Evolutionary conservation across 1,284 basidiomycete genomes (phyloP).

Genomic region (Papiliotrema fonsecae): DNA sequence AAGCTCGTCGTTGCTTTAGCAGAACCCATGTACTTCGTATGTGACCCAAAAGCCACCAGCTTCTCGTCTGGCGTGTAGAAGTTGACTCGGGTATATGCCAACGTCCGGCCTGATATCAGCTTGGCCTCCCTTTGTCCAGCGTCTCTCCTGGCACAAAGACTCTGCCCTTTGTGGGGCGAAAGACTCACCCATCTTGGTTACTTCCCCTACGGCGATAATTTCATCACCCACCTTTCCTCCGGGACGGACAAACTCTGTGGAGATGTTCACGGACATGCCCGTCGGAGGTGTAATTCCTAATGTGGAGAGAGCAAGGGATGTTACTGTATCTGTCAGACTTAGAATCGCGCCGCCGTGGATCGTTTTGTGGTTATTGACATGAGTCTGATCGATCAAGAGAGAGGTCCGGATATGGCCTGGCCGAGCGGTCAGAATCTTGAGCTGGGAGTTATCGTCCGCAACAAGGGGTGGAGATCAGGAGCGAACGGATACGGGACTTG

Average conservation of each 20-base stretch:
- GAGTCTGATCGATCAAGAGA: slow-evolving; percentile 35
- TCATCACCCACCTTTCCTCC: slow-evolving; percentile 36
- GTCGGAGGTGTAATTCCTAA: slow-evolving; percentile 43
- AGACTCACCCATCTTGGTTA: slow-evolving; percentile 41
- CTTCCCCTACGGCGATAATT: slow-evolving; percentile 36
- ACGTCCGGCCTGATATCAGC: slow-evolving; percentile 24
- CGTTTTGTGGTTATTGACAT: slow-evolving; percentile 49
- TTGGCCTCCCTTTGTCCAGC: not conserved
- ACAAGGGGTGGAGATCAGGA: too few species aligned
- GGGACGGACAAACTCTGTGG: slow-evolving; percentile 45
- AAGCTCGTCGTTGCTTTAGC: slow-evolving; percentile 23
- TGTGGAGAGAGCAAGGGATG: slow-evolving; percentile 43
- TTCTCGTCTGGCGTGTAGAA: slow-evolving; percentile 37
- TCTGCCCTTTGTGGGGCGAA: too few species aligned
- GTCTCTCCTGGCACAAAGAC: too few species aligned
- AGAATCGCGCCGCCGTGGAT: slow-evolving; percentile 48
- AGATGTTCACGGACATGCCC: slow-evolving; percentile 44
- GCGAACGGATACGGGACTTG: too few species aligned
- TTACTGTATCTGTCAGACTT: slow-evolving; percentile 45
- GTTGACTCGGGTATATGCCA: slow-evolving; percentile 39
- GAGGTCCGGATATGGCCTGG: slow-evolving; percentile 41
- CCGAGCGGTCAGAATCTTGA: slow-evolving; percentile 26
- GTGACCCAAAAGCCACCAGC: slow-evolving; percentile 44
- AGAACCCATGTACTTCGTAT: slow-evolving; percentile 46
- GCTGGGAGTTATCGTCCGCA: too few species aligned